Conservation (phyloP, 176 grass and related monocot genomes). For the Musa itinerans region DNA sequence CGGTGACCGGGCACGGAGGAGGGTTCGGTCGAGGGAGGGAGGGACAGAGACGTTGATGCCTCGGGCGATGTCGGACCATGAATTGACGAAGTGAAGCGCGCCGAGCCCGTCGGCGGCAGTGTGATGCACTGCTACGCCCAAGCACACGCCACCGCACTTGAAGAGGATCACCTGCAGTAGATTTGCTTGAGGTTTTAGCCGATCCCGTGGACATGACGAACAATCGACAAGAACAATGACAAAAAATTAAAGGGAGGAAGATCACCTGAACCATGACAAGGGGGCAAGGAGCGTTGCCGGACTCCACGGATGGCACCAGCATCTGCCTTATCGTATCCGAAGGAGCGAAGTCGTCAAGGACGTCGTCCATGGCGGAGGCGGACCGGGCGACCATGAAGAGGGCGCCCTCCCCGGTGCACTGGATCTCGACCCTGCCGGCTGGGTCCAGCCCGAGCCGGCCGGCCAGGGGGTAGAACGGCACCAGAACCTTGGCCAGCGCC, state of each 20-base stretch:
- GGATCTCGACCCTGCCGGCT: slow-evolving; percentile 39
- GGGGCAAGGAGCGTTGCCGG: slow-evolving; percentile 15
- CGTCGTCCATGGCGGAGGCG: slow-evolving; percentile 21
- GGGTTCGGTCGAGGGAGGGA: slow-evolving; percentile 39
- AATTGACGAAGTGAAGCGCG: slow-evolving; percentile 39
- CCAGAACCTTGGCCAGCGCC: slow-evolving; percentile 48
- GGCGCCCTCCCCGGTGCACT: slow-evolving; percentile 43
- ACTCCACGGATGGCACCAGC: slow-evolving; percentile 33
- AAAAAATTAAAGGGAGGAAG: not conserved
- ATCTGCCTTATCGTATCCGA: slow-evolving; percentile 30
- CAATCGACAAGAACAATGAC: not conserved
- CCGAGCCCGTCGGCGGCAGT: slow-evolving; percentile 33
- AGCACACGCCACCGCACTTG: slow-evolving; percentile 40
- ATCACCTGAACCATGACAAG: slow-evolving; percentile 37
- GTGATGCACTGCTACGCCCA: slow-evolving; percentile 45
- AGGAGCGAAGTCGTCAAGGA: slow-evolving; percentile 30
- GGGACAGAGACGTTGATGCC: not conserved
- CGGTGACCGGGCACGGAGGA: slow-evolving; percentile 36
- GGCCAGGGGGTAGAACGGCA: slow-evolving; percentile 53
- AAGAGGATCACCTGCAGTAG: slow-evolving; percentile 42
- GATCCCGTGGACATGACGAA: not conserved
- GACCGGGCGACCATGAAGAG: slow-evolving; percentile 37
- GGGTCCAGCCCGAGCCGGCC: slow-evolving; percentile 37
- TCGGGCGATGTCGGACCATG: slow-evolving; percentile 31
- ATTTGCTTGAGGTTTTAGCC: not conserved